Percentiles rank a stretch among this genome's conserved stretches.
These are phyloP conservation scores for Fusarium subglutinans DNA, from an alignment of 2,329 filamentous ascomycete genomes.

Conservation along the genomic window DNA sequence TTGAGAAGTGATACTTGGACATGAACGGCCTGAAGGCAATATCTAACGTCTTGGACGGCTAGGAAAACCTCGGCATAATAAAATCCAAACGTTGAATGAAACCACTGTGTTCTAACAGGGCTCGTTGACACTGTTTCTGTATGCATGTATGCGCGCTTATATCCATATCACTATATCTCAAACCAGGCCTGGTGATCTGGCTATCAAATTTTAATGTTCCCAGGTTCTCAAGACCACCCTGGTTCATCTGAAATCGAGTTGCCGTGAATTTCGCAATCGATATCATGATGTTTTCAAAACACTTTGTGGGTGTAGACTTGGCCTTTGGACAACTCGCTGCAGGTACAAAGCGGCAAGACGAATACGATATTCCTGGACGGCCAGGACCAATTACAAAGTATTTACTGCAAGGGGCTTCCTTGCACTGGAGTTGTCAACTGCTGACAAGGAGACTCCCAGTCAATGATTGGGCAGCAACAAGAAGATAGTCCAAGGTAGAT, in stretches of 20 bases:
- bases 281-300: slow-evolving; percentile 13
- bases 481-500: not conserved
- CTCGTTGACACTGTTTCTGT: not conserved
- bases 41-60: not conserved
- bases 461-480: not conserved
- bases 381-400: not conserved
- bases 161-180: not conserved
- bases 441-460: not conserved
- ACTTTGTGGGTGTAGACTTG: not conserved
- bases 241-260: not conserved
- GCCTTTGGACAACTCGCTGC: not conserved
- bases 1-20: not conserved
- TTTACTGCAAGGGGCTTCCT: not conserved
- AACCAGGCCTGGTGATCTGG: not conserved
- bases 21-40: not conserved
- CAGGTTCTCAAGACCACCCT: not conserved
- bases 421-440: not conserved
- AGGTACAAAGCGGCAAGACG: not conserved
- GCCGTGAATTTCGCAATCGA: not conserved
- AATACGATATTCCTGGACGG: not conserved
- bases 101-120: not conserved
- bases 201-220: not conserved
- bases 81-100: not conserved
- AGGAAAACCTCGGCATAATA: not conserved
- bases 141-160: not conserved